Base-by-base conservation (phyloP, 1,139 yeast genomes). In the Zygoascus meyerae region DNA sequence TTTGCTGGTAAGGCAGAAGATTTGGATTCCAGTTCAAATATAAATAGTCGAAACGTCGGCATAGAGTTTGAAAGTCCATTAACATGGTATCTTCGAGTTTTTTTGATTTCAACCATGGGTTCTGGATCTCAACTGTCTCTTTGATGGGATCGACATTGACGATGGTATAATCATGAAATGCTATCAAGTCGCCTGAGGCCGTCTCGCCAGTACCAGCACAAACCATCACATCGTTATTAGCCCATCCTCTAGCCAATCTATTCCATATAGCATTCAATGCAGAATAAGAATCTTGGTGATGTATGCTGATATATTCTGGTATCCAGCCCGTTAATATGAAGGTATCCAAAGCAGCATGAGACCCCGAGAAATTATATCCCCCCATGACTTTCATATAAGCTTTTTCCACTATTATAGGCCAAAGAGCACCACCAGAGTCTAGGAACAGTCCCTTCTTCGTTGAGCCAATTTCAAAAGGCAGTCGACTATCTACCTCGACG, bases 401-500 rank as follows among this genome's bases (percentile, higher is more conserved):
- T 58, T 85, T 82, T 62, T 89, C 96, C 2, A 86, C 59, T 17
- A 86, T 57, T 0, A 86, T 85, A 0, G 92, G 92, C 86, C 89
- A 83, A 5, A 69, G 58, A 2, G 44, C 41, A 16, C 45, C 42
- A 10, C 28, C 33, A 18, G 44, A 36, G 18, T 43, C 40, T 11
- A 53, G 42, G 37, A 49, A 50, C 9, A 51, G 46, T 7, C 45
- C 42, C 10, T 35, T 44, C 14, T 14, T 31, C 40, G 28, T 28
- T 7, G 26, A 17, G 11, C 32, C 40, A 18, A 34, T 36, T 5
- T 39, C 46, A 2, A 60, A 48, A 0, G 75, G 74, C 2, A 82
- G 66, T 15, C 62, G 55, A 52, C 75, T 77, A 43, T 80, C 78
- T 0, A 82, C 66, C 0, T 70, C 62, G 0, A 83, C 77, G 10